Base-by-base conservation (phyloP, 257 asterid genomes). In the Solanum appendiculatum region DNA sequence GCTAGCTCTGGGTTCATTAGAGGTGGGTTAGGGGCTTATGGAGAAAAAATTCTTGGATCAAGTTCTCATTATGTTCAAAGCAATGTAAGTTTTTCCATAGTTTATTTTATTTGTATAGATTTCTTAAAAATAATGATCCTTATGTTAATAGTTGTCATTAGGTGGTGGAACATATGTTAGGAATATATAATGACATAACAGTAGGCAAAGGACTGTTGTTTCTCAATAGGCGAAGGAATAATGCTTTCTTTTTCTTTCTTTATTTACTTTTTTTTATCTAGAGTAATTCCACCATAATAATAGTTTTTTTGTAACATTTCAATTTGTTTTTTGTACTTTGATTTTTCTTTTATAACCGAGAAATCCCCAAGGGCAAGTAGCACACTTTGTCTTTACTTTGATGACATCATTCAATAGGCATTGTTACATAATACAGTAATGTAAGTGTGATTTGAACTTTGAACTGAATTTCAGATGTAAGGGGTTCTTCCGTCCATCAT, bases 61-160 rank as follows among this genome's bases (percentile, higher is more conserved):
- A 85, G 88, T 77, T 88, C 90, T 27, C 69, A 86, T 16, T 88
- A 75, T 85, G 42, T 88, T 34, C 90, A 78, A 64, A 74, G 83
- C 46, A 88, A 85, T 82, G 78, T 63, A 78, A 27, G 84, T 44
- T 44, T 78, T 23, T 1, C 60, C 10, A 18, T 54, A 54, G 63
- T 18, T 6, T 54, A 18, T 54, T 54, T 54, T 54, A 54, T 18
- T 54, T 58, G 68, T 40, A 15, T 78, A 44, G 63, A n/a, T 40
- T 75, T 78, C 15, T 78, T 44, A 1, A 36, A 33, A 34, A 72
- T 44, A 27, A 44, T 25, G 20, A 4, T 27, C 27, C 84, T 44
- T 44, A 42, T 44, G 39, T 78, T 29, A 27, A 42, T 15, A 44
- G 40, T 78, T 78, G 39, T 54, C n/a, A 25, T 44, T 78, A 14